Conservation (phyloP, 176 grass and related monocot genomes). For the Oryza glumipatula region DNA sequence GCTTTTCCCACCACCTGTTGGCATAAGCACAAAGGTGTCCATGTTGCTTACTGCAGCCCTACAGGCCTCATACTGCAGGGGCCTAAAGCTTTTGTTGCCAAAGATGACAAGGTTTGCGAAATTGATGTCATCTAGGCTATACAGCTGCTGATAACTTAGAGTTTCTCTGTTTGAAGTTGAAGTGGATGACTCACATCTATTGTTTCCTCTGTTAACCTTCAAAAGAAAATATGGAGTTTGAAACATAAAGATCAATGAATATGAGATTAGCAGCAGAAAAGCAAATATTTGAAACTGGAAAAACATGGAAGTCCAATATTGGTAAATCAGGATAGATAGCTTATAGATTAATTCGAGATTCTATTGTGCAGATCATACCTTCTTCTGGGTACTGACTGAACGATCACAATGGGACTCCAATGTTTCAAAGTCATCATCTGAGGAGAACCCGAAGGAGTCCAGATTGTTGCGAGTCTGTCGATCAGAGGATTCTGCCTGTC, state of each 20-base stretch:
- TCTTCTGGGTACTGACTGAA: conserved; percentile 31
- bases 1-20: conserved; percentile 95
- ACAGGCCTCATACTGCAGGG: conserved; percentile 84
- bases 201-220: conserved; percentile 44
- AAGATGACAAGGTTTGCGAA: conserved; percentile 90
- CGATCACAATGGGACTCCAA: neutral
- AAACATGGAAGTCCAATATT: neutral
- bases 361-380: conserved; percentile 25
- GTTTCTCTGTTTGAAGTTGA: conserved; percentile 33
- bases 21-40: conserved; percentile 92
- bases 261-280: neutral
- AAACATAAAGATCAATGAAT: neutral
- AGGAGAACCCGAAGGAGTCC: neutral
- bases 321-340: conserved; percentile 29
- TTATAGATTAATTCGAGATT: conserved; percentile 52
- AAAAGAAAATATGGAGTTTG: conserved; percentile 36
- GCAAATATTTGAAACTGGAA: conserved; percentile 13
- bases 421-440: conserved; percentile 62
- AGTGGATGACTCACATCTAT: conserved; percentile 36
- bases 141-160: conserved; percentile 64
- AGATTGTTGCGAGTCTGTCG: neutral
- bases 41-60: conserved; percentile 61
- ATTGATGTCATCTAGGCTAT: conserved; percentile 62
- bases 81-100: conserved; percentile 73
- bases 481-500: neutral